These are phyloP conservation scores for Rutstroemia sp. DNA, from an alignment of 2,329 filamentous ascomycete species.

Conservation along the genomic window DNA sequence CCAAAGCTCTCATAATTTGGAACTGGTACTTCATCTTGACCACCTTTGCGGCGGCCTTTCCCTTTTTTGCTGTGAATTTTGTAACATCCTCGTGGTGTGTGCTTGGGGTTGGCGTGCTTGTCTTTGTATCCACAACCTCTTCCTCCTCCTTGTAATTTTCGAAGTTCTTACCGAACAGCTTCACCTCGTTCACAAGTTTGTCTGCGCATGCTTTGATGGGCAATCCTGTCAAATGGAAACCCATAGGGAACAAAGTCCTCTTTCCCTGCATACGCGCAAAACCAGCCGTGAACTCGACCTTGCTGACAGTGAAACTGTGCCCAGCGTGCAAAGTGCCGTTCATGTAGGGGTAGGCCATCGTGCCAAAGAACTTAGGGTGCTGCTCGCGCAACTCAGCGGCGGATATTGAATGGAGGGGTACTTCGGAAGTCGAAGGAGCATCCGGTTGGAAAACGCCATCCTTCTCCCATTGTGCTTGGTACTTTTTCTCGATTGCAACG, in stretches of 20 bases:
- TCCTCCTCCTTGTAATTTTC: conserved; percentile 63
- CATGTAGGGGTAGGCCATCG: conserved; percentile 73
- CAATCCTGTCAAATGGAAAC: conserved; percentile 96
- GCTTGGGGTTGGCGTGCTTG: conserved; percentile 48
- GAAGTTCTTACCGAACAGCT: conserved; percentile 82
- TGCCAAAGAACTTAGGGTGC: conserved; percentile 86
- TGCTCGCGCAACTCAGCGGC: conserved; percentile 70
- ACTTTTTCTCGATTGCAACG: conserved; percentile 81
- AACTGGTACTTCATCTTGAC: conserved; percentile 95
- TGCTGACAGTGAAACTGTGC: conserved; percentile 85
- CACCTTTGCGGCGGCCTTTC: conserved; percentile 83
- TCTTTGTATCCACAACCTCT: conserved; percentile 42
- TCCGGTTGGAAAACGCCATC: conserved; percentile 75
- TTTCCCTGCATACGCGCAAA: conserved; percentile 89
- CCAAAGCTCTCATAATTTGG: conserved; percentile 88
- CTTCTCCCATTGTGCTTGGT: conserved; percentile 78
- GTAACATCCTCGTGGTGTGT: conserved; percentile 73
- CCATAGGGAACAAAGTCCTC: conserved; percentile 78
- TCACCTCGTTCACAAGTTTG: conserved; percentile 85
- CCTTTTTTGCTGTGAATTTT: conserved; percentile 89
- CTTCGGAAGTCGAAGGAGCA: conserved; percentile 71
- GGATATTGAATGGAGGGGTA: conserved; percentile 66
- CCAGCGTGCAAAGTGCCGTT: conserved; percentile 86
- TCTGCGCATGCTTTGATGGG: conserved; percentile 96
- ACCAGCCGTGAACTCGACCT: conserved; percentile 86